Percentiles rank a stretch among this genome's conserved stretches.
Conservation (phyloP, 306 rosid species). For the Cyclanthera cordifolia region DNA sequence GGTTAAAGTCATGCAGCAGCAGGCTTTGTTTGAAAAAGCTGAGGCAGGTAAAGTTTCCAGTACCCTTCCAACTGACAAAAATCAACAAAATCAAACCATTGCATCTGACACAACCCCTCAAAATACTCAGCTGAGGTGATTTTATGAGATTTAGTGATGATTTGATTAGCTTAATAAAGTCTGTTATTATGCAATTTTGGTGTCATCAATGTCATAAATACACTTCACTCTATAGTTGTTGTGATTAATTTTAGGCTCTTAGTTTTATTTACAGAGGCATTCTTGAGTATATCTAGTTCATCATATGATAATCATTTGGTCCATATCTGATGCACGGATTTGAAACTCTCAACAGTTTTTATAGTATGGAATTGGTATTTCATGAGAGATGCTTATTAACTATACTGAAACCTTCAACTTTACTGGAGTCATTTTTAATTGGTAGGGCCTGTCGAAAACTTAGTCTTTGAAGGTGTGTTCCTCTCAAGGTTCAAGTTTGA, state of each 20-base stretch:
- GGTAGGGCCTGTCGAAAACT: too few relatives aligned
- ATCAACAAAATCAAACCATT: constrained; percentile 20
- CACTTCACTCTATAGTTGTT: neutral
- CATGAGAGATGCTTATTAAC: neutral
- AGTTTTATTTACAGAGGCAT: constrained; percentile 1
- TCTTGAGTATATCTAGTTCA: neutral
- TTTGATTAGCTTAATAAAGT: constrained; percentile 4
- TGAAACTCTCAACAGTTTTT: neutral
- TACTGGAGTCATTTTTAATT: neutral
- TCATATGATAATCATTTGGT: neutral
- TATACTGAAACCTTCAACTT: neutral
- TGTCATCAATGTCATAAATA: constrained; percentile 2
- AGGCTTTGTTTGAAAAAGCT: constrained; percentile 38
- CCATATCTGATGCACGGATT: neutral
- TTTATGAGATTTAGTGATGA: neutral
- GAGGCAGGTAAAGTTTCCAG: constrained; percentile 28
- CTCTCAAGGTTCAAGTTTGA: too few relatives aligned
- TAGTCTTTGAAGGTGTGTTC: too few relatives aligned
- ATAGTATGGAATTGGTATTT: neutral
- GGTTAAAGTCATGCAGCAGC: constrained; percentile 58
- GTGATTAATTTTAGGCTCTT: neutral
- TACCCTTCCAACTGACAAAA: constrained; percentile 17
- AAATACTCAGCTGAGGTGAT: constrained; percentile 30
- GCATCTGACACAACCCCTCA: constrained; percentile 23
- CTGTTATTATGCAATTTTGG: neutral